These are phyloP conservation scores for Pythium vanterpoolii DNA, from an alignment of 352 stramenopile genomes.

Conservation along the genomic window DNA sequence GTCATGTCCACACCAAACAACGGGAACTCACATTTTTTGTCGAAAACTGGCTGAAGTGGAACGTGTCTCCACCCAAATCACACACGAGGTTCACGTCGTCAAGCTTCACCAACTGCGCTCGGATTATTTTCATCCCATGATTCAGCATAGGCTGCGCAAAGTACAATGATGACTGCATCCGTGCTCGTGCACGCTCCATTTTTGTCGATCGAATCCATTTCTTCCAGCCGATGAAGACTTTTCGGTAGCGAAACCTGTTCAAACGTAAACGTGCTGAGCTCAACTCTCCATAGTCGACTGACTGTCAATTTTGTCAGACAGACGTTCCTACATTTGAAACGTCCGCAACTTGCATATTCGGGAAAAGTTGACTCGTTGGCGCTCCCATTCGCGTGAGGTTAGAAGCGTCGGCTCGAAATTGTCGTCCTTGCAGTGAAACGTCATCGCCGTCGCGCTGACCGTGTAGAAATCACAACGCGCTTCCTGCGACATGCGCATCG, in stretches of 20 bases:
- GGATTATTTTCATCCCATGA: constrained; percentile 34
- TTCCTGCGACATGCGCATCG: constrained; percentile 1
- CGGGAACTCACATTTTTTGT: constrained; percentile 32
- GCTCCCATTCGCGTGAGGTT: constrained; percentile 44
- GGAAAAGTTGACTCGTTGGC: constrained; percentile 45
- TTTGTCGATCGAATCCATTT: constrained; percentile 44
- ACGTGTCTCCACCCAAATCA: constrained; percentile 39
- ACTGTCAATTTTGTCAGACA: neutral
- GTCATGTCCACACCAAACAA: neutral
- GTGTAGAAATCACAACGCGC: constrained; percentile 68
- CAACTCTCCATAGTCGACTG: neutral
- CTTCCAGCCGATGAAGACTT: constrained; percentile 59
- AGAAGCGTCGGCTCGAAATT: constrained; percentile 41
- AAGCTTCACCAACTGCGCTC: constrained; percentile 27
- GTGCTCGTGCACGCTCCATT: constrained; percentile 37
- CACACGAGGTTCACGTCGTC: constrained; percentile 37
- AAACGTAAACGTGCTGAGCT: neutral
- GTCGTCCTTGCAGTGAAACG: constrained; percentile 57
- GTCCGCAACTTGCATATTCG: constrained; percentile 30
- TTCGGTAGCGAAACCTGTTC: constrained; percentile 64
- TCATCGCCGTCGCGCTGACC: constrained; percentile 49
- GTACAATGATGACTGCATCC: constrained; percentile 41
- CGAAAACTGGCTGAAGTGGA: constrained; percentile 31
- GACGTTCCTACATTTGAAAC: constrained; percentile 48
- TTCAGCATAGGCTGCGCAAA: constrained; percentile 44